Evolutionary conservation across 306 rosid species (phyloP).

Genomic region (Rosa persica): DNA sequence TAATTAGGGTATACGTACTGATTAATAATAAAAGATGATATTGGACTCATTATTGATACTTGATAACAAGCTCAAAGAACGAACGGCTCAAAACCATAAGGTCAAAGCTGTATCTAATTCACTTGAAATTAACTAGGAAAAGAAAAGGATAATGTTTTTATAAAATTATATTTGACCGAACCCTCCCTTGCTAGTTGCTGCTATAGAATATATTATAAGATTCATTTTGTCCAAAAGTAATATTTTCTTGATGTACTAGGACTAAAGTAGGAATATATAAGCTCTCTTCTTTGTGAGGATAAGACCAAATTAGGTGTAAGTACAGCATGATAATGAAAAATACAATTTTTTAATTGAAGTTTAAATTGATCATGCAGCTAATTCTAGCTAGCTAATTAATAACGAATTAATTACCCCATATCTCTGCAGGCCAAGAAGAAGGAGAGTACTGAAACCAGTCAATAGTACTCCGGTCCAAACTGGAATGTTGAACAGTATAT

Average conservation of each 20-base stretch:
- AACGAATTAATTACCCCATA: constrained; percentile 56
- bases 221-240: neutral
- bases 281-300: neutral
- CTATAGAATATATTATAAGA: neutral
- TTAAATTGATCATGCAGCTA: no score
- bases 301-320: neutral
- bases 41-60: neutral
- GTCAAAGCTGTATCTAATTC: neutral
- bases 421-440: constrained; percentile 76
- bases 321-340: no score
- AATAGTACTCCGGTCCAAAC: constrained; percentile 78
- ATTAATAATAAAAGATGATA: neutral
- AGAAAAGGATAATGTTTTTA: neutral
- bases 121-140: neutral
- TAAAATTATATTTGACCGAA: neutral
- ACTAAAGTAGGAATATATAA: neutral
- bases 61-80: neutral
- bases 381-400: neutral
- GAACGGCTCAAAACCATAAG: neutral
- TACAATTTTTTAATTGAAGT: neutral
- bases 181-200: neutral
- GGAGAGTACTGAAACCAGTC: constrained; percentile 76
- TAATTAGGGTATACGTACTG: neutral
- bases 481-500: constrained; percentile 74
- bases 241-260: neutral